Evolutionary conservation across 495 filamentous ascomycete species (phyloP).

Genomic region (Barbatosphaeria neglecta): DNA sequence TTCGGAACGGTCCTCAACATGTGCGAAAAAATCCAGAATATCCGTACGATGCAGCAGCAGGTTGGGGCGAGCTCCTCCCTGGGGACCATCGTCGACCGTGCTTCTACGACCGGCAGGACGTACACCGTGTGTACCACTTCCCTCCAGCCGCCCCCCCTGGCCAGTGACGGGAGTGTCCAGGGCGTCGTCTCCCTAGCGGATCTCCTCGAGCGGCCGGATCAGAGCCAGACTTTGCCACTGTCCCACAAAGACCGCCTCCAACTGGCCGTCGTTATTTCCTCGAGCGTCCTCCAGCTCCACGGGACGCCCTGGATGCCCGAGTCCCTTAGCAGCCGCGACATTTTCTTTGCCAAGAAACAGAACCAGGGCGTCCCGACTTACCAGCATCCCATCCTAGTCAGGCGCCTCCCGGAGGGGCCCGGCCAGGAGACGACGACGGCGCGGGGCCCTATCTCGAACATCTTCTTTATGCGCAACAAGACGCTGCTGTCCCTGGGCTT

Average conservation of each 20-base stretch:
- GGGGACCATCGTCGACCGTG: not conserved
- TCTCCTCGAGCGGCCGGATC: constrained; percentile 1
- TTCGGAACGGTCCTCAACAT: not conserved
- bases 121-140: not conserved
- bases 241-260: constrained; percentile 8
- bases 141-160: not conserved
- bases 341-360: constrained; percentile 8
- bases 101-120: not conserved
- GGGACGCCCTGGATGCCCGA: constrained; percentile 13
- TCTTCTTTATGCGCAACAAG: not conserved
- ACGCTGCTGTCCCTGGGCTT: constrained; percentile 5
- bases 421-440: not conserved
- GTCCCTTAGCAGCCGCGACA: constrained; percentile 9
- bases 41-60: not conserved
- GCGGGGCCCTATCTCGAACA: not conserved
- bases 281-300: constrained; percentile 16
- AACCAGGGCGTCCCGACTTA: not conserved
- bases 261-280: constrained; percentile 13
- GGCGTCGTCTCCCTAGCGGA: constrained; percentile 3
- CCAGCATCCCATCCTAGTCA: not conserved
- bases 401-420: not conserved
- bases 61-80: not conserved
- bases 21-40: not conserved
- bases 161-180: not conserved
- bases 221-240: not conserved